Evolutionary conservation across 2,329 filamentous ascomycete genomes (phyloP), one percentile per base, ranked within the genome.

Genomic region (Cladorrhinum sp.): DNA sequence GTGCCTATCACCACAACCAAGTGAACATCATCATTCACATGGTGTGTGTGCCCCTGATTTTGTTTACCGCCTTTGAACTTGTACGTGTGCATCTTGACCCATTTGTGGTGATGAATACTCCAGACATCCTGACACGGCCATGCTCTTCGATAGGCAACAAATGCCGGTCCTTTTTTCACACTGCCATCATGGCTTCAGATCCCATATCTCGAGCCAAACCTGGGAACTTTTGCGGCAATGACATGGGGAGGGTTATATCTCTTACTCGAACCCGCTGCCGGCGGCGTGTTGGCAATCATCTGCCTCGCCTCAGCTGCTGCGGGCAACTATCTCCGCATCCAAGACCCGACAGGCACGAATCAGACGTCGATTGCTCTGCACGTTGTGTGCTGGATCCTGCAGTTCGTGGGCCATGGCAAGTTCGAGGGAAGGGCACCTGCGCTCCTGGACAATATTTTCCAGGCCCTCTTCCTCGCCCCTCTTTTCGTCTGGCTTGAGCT

Each of bases 401-500:
- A 99, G 73, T 97, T 99, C 72, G 70, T 98, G 55, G 95, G 95
- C 26, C 95, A 99, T 72, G 93, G 92, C 39, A 86, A 83, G 55
- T 98, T 92, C 68, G 95, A 98, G 76, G 86, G 90, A 20, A 86
- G 94, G 57, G 91, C 93, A 2, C 95, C 94, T 7, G 94, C 93
- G 3, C 78, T 98, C 65, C 79, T 98, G 53, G 93, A 98, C 76
- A 98, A 97, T 71, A 77, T 98, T 48, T 82, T 96, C 53, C 95
- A 98, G 76, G 93, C 95, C 26, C 75, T 98, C 65, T 94, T 98
- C 71, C 82, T 98, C 23, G 95, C 95, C 0, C 95, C 95, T 8
- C 89, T 99, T 71, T 99, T 98, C 69, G 94, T 98, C 61, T 99
- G 95, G 91, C 89, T 99, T 69, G 93, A 98, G 78, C 77, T 96